Percentiles rank a stretch among this genome's conserved stretches.
Conservation (phyloP, 2,329 filamentous ascomycete genomes). For the Cytospora chrysosperma region DNA sequence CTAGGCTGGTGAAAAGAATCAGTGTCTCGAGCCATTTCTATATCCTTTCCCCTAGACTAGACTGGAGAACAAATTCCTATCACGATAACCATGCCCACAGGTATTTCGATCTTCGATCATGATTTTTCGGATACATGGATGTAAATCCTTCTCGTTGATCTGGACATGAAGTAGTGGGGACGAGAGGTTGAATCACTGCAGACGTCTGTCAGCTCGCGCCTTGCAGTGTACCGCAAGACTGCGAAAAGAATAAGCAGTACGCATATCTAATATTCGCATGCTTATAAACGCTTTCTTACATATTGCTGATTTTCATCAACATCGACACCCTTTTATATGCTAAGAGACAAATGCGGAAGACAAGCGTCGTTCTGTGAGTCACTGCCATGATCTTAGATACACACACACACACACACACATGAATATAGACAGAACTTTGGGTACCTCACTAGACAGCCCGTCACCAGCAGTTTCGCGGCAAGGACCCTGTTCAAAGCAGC, state of each 20-base stretch:
- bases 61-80: neutral
- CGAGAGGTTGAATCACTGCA: neutral
- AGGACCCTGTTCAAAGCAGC: neutral
- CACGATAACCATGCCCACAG: neutral
- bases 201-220: neutral
- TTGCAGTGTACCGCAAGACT: neutral
- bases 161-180: neutral
- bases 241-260: neutral
- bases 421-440: neutral
- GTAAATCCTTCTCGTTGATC: neutral
- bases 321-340: neutral
- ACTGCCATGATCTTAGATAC: neutral
- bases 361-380: neutral
- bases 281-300: neutral
- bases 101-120: neutral
- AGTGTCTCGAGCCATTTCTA: neutral
- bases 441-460: neutral
- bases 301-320: neutral
- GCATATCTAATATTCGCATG: neutral
- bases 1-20: neutral
- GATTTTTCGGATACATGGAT: neutral
- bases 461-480: neutral
- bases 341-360: neutral
- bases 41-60: neutral
- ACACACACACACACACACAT: neutral